Conservation (phyloP, 1,139 yeast genomes). For the Pichia sp. region DNA sequence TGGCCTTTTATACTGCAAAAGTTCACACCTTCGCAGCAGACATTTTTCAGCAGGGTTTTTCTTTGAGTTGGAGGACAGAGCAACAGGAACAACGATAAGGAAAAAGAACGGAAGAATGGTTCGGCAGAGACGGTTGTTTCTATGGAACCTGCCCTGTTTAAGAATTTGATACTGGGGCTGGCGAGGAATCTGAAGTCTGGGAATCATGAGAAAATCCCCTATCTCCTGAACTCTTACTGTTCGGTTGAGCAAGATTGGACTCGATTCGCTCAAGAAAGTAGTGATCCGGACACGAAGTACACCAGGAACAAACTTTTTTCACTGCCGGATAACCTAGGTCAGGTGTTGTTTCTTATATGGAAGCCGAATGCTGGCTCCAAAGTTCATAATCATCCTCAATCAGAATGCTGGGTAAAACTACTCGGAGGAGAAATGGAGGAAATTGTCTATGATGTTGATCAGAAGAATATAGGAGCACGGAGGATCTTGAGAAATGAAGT, state of each 20-base stretch:
- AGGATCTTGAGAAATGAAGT: constrained; percentile 41
- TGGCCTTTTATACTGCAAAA: neutral
- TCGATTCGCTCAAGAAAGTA: constrained; percentile 45
- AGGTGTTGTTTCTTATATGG: constrained; percentile 67
- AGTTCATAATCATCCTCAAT: constrained; percentile 74
- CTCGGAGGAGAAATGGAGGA: constrained; percentile 58
- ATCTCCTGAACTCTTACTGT: constrained; percentile 36
- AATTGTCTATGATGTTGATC: constrained; percentile 43
- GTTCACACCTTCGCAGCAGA: neutral
- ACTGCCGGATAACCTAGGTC: constrained; percentile 45
- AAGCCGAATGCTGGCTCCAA: constrained; percentile 62
- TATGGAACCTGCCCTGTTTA: neutral
- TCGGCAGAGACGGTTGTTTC: neutral
- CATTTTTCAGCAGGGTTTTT: neutral
- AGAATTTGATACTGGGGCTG: neutral
- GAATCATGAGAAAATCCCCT: neutral
- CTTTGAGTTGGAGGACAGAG: neutral
- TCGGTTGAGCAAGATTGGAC: constrained; percentile 55
- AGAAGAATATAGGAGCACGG: constrained; percentile 37
- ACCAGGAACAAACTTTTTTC: constrained; percentile 50
- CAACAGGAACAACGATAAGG: neutral
- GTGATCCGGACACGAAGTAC: constrained; percentile 47
- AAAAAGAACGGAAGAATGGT: neutral
- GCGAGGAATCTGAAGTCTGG: neutral
- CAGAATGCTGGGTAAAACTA: constrained; percentile 67